Conservation (phyloP, 2,329 filamentous ascomycete genomes). For the Paraconiothyrium sp. region DNA sequence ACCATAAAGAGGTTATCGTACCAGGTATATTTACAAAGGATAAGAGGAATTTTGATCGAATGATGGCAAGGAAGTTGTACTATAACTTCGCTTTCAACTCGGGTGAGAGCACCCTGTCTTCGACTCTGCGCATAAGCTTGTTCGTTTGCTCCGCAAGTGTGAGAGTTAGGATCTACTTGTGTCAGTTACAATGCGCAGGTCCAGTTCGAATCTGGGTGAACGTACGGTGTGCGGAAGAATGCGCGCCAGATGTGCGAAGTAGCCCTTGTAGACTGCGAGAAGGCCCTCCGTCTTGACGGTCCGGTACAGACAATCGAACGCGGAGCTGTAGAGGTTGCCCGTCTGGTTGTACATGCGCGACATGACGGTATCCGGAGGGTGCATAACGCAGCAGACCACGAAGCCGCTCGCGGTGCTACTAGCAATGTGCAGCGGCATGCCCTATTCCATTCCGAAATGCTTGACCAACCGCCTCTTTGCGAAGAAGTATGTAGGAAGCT, state of each 20-base stretch:
- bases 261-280: slow-evolving; percentile 96
- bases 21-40: slow-evolving; percentile 21
- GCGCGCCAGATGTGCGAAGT: slow-evolving; percentile 90
- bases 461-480: slow-evolving; percentile 86
- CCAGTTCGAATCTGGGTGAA: slow-evolving; percentile 11
- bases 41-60: neutral
- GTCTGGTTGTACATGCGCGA: slow-evolving; percentile 98
- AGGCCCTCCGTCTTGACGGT: slow-evolving; percentile 91
- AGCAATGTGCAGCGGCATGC: slow-evolving; percentile 84
- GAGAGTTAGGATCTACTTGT: slow-evolving; percentile 78
- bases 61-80: slow-evolving; percentile 2
- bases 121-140: slow-evolving; percentile 84
- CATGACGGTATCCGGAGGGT: slow-evolving; percentile 99
- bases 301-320: slow-evolving; percentile 90
- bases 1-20: slow-evolving; percentile 14
- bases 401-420: slow-evolving; percentile 92
- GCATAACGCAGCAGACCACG: slow-evolving; percentile 97
- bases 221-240: slow-evolving; percentile 89
- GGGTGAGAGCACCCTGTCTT: slow-evolving; percentile 66
- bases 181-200: slow-evolving; percentile 26
- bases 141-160: slow-evolving; percentile 97
- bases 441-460: slow-evolving; percentile 90
- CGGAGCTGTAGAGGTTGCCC: slow-evolving; percentile 92
- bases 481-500: slow-evolving; percentile 97
- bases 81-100: slow-evolving; percentile 59